These are phyloP conservation scores for Colletotrichum trifolii DNA, from an alignment of 2,329 filamentous ascomycete species.

Conservation along the genomic window DNA sequence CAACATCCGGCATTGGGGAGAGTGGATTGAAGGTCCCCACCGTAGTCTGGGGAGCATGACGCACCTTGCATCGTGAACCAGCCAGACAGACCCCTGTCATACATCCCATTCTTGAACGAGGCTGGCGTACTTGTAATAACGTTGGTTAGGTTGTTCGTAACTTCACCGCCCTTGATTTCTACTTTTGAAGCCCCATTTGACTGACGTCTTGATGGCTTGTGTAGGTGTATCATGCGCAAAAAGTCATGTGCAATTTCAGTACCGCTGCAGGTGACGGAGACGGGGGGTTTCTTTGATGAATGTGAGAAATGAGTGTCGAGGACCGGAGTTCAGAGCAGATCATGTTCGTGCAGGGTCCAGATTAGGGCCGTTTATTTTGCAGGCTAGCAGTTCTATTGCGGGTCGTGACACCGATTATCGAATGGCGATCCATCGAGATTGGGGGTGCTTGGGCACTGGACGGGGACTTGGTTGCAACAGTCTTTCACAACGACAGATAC, in stretches of 20 bases:
- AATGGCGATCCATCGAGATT: conserved; percentile 23
- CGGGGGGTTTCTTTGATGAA: not conserved
- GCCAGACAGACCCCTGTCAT: conserved; percentile 15
- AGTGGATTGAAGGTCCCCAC: conserved; percentile 15
- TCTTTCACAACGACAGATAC: not conserved
- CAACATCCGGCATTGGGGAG: conserved; percentile 20
- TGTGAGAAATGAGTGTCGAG: conserved; percentile 23
- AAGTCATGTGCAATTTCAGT: not conserved
- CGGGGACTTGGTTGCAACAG: not conserved
- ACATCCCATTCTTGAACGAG: conserved; percentile 10
- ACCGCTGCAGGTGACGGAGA: conserved; percentile 12
- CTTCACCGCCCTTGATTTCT: not conserved
- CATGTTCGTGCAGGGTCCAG: conserved; percentile 24
- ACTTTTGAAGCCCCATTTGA: not conserved
- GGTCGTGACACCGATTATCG: conserved; percentile 8
- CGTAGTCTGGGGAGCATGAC: conserved; percentile 31
- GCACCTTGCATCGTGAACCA: conserved; percentile 22
- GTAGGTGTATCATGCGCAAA: not conserved
- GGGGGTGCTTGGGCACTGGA: conserved; percentile 5
- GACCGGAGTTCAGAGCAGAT: not conserved
- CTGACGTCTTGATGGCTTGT: not conserved
- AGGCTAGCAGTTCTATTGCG: conserved; percentile 18
- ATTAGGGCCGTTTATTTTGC: conserved; percentile 33
- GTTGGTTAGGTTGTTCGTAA: not conserved
- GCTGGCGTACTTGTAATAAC: conserved; percentile 24